Evolutionary conservation across 495 filamentous ascomycete species (phyloP).

Genomic region (Terfezia claveryi): DNA sequence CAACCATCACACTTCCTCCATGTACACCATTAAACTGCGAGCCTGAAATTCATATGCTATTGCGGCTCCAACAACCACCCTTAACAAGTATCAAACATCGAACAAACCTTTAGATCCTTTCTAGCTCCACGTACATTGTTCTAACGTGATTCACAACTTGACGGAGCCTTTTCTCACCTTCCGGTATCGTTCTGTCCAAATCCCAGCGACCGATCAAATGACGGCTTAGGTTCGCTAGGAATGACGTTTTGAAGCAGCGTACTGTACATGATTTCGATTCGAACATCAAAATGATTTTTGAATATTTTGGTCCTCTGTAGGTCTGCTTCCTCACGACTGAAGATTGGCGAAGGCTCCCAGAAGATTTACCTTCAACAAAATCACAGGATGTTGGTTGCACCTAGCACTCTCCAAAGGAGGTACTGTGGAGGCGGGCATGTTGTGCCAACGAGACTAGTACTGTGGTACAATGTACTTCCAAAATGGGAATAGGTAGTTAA

Average conservation of each 20-base stretch:
- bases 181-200: not conserved
- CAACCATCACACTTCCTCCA: too few relatives aligned
- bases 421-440: too few relatives aligned
- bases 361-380: not conserved
- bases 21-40: too few relatives aligned
- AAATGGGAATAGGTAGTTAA: not conserved
- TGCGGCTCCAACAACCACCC: too few relatives aligned
- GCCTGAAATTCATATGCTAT: too few relatives aligned
- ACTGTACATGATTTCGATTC: not conserved
- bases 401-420: too few relatives aligned
- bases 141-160: not conserved
- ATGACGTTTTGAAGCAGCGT: not conserved
- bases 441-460: too few relatives aligned
- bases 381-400: not conserved
- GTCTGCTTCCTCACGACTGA: not conserved
- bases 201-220: not conserved
- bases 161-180: not conserved
- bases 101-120: too few relatives aligned
- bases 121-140: not conserved
- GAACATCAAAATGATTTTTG: not conserved
- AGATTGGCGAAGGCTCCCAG: not conserved
- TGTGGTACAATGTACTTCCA: not conserved
- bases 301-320: not conserved
- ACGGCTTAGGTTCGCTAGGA: too few relatives aligned
- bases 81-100: too few relatives aligned